These are phyloP conservation scores for Metarhizium sp. DNA, from an alignment of 2,329 filamentous ascomycete genomes.

Conservation along the genomic window DNA sequence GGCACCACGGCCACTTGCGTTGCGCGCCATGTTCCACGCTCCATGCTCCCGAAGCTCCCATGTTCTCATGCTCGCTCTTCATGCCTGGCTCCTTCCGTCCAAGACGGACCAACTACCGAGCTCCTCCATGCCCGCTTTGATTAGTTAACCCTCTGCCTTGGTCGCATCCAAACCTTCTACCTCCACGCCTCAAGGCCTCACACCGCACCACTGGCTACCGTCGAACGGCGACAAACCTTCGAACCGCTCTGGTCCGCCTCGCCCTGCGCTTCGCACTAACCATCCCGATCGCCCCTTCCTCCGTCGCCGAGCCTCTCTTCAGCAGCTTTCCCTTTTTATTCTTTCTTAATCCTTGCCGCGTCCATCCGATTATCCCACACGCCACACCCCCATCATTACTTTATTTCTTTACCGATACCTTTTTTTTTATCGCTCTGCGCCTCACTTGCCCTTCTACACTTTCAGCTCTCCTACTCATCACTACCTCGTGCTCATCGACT, in stretches of 20 bases:
- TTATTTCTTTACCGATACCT: background rate
- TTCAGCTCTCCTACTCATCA: background rate
- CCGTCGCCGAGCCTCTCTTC: constrained; percentile 8
- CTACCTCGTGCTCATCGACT: constrained; percentile 4
- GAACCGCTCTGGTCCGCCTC: constrained; percentile 2
- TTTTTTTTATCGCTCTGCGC: background rate
- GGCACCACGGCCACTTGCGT: too few species aligned
- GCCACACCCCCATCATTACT: background rate
- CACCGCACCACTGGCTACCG: background rate
- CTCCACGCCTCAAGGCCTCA: background rate
- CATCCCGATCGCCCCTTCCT: background rate
- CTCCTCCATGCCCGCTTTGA: background rate
- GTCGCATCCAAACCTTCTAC: background rate
- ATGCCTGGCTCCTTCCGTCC: background rate
- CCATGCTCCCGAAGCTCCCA: too few species aligned
- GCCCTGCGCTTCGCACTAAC: constrained; percentile 5
- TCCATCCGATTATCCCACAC: background rate
- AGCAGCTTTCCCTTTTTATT: constrained; percentile 7
- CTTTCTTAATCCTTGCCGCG: background rate
- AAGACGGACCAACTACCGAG: background rate
- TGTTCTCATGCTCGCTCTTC: too few species aligned
- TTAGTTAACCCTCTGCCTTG: background rate
- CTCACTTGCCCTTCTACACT: background rate
- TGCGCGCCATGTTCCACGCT: too few species aligned
- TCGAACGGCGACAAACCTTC: background rate